Evolutionary conservation across 352 stramenopile genomes (phyloP), one percentile per base, ranked within the genome.

Genomic region (Pilasporangium apinafurcum): DNA sequence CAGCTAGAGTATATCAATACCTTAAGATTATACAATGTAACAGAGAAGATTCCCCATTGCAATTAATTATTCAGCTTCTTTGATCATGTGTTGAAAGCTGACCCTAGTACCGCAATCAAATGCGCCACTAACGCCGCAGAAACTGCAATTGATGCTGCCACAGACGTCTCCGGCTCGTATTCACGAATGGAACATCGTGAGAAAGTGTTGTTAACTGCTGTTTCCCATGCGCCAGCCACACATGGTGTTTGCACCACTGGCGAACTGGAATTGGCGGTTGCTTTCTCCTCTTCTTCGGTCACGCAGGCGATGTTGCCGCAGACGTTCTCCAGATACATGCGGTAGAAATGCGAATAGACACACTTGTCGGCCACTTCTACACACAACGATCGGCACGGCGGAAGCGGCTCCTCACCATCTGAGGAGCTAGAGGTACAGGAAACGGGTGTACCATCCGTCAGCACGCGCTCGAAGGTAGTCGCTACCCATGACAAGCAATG

Each of bases 351-450:
- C 48, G 68, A 78, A 48, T 84, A 89, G 18, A 89, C 73, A 20
- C 76, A 89, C 29, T 77, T 80, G 53, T 89, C 76, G 21, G 76
- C 73, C 26, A 89, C 73, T 28, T 89, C 73, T 16, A 89, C 76
- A 17, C 73, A 86, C 42, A 89, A 44, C 31, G 73, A 89, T 3
- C 76, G 70, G 14, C 76, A 89, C 21, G 76, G 73, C 4, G 73
- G 76, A 24, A 86, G 37, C 20, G 73, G 73, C 9, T 56, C 29
- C 8, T 41, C 26, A 5, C 38, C 44, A 8, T 40, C 4, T 27
- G 36, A 42, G 0, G 44, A 53, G 20, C 41, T 64, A 31, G 53
- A 59, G 12, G 35, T 48, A 14, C 73, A 86, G 7, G 48, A 62
- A 14, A 78, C 58, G 2, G 26, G 1, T 1, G 49, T 55, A 31